These are phyloP conservation scores for Pseudogymnoascus sp. DNA, from an alignment of 2,329 filamentous ascomycete genomes.

Conservation along the genomic window DNA sequence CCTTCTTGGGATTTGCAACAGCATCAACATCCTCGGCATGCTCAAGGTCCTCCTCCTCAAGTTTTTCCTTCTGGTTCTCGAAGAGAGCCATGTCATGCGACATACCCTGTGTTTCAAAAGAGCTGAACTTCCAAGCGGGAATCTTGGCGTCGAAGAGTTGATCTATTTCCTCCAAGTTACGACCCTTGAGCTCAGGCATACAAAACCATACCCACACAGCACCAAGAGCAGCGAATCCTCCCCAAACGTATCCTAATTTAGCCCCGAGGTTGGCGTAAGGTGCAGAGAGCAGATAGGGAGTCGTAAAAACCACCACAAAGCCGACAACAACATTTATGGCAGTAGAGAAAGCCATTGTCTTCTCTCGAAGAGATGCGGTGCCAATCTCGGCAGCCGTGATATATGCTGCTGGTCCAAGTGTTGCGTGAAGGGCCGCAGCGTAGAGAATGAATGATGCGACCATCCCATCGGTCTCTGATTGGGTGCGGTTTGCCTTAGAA, in stretches of 20 bases:
- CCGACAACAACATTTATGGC: constrained; percentile 20
- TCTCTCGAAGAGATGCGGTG: constrained; percentile 16
- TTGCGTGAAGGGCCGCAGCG: constrained; percentile 14
- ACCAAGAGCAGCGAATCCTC: constrained; percentile 10
- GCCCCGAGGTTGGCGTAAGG: constrained; percentile 15
- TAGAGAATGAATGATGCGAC: constrained; percentile 14
- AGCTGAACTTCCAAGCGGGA: constrained; percentile 5
- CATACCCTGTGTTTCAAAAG: neutral
- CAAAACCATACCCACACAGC: constrained; percentile 14
- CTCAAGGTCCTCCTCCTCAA: neutral
- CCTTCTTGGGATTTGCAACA: neutral
- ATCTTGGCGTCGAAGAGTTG: constrained; percentile 26
- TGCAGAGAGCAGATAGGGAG: constrained; percentile 17
- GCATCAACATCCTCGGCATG: neutral
- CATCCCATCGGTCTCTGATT: constrained; percentile 10
- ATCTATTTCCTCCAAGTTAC: constrained; percentile 20
- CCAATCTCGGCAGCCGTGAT: constrained; percentile 20
- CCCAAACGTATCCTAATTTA: constrained; percentile 16
- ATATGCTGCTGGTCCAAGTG: constrained; percentile 10
- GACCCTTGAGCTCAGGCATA: constrained; percentile 18
- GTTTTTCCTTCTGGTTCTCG: neutral
- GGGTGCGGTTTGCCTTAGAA: neutral
- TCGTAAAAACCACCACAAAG: constrained; percentile 19
- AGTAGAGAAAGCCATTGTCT: constrained; percentile 20
- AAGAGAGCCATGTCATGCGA: neutral